Conservation (phyloP, 1,284 basidiomycete genomes). For the Cryptococcus sp. region DNA sequence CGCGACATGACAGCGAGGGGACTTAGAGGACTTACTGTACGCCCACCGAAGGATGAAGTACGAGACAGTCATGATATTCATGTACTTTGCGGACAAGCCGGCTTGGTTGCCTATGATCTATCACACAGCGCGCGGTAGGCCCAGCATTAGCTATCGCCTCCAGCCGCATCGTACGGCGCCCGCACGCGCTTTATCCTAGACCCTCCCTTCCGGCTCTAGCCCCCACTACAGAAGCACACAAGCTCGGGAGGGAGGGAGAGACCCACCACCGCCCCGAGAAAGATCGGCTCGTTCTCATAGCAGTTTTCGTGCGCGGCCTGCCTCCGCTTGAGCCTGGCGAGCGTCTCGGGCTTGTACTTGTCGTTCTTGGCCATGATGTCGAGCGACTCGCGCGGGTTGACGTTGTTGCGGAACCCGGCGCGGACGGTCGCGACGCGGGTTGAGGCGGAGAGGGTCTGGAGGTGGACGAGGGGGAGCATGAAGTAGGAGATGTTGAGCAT, state of each 20-base stretch:
- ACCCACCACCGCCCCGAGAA: slow-evolving; percentile 28
- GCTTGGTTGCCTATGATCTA: slow-evolving; percentile 40
- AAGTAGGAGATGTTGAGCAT: slow-evolving; percentile 38
- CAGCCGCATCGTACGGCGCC: neutral
- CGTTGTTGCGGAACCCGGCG: slow-evolving; percentile 31
- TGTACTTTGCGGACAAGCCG: slow-evolving; percentile 27
- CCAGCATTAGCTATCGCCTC: neutral
- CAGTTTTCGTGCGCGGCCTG: slow-evolving; percentile 38
- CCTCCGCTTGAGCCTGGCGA: slow-evolving; percentile 32
- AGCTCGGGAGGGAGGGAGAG: neutral
- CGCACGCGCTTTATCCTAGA: neutral
- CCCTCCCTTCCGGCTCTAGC: neutral
- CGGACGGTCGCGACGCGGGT: slow-evolving; percentile 20
- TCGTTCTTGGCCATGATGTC: slow-evolving; percentile 29
- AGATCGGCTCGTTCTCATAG: slow-evolving; percentile 31
- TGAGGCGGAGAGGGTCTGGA: slow-evolving; percentile 29
- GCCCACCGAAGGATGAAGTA: slow-evolving; percentile 33
- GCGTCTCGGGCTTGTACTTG: slow-evolving; percentile 22
- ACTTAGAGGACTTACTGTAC: slow-evolving; percentile 20
- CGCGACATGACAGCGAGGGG: neutral
- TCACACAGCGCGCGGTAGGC: neutral
- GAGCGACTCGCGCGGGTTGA: slow-evolving; percentile 27
- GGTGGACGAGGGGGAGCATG: slow-evolving; percentile 30
- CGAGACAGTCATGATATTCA: slow-evolving; percentile 31
- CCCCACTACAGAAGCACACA: too few relatives aligned